A percentile compares a stretch with the other conserved stretches of the same genome.
phyloP scores from a whole-genome alignment of 1,284 basidiomycete species.

The Moesziomyces sp. region DNA sequence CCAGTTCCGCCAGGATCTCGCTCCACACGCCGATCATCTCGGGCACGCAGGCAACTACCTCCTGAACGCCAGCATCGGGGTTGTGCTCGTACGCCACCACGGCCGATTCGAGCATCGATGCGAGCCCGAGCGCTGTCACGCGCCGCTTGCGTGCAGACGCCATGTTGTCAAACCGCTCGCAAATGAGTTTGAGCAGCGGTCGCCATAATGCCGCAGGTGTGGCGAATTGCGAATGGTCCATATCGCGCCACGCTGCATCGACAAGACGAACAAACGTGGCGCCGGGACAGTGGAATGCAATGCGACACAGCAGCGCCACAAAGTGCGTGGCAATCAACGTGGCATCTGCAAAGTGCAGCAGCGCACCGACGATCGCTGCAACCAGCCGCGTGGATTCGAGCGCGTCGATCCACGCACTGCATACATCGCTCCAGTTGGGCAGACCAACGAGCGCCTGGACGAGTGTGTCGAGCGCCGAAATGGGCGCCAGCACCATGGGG shows the following conservation, averaged over 20 bases:
- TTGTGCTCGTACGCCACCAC: constrained; percentile 21
- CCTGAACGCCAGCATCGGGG: neutral
- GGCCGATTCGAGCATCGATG: constrained; percentile 40
- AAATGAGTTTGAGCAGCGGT: constrained; percentile 38
- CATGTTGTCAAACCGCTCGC: constrained; percentile 59
- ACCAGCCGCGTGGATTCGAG: constrained; percentile 51
- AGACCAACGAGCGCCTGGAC: constrained; percentile 49
- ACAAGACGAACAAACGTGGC: constrained; percentile 53
- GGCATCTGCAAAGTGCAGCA: constrained; percentile 56
- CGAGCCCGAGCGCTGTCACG: constrained; percentile 55
- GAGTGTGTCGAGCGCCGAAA: constrained; percentile 54
- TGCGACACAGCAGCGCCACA: constrained; percentile 54
- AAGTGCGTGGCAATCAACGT: constrained; percentile 54
- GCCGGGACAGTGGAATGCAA: constrained; percentile 45
- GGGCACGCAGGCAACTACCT: constrained; percentile 36
- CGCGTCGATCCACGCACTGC: constrained; percentile 37
- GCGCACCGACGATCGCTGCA: constrained; percentile 47
- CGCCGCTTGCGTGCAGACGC: constrained; percentile 54
- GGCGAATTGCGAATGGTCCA: constrained; percentile 24
- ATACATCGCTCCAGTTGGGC: constrained; percentile 39
- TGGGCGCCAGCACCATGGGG: constrained; percentile 56
- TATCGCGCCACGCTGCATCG: constrained; percentile 21
- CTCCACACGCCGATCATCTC: constrained; percentile 61
- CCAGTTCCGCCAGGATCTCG: constrained; percentile 57
- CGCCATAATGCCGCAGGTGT: constrained; percentile 26